Conservation (phyloP, 805 yeast species). For the Ogataea paraovalis region DNA sequence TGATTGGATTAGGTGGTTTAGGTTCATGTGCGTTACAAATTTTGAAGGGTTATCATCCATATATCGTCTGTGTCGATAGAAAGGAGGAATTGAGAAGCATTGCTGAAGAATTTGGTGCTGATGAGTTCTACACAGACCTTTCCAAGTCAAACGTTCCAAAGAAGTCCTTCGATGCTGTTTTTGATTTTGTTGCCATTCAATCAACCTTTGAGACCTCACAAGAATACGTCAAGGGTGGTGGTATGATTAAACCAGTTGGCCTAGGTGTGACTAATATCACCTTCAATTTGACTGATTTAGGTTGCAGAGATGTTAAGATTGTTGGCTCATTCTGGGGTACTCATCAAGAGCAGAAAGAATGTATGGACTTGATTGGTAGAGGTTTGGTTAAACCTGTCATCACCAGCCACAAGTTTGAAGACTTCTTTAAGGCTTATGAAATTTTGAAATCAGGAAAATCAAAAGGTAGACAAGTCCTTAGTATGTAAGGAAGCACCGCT, state of each 20-base stretch:
- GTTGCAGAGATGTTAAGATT: slow-evolving; percentile 38
- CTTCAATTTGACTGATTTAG: slow-evolving; percentile 34
- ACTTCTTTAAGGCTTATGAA: slow-evolving; percentile 34
- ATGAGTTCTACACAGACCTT: slow-evolving; percentile 35
- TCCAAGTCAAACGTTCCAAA: slow-evolving; percentile 24
- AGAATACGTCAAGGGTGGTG: slow-evolving; percentile 33
- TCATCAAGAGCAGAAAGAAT: slow-evolving; percentile 39
- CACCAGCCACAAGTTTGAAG: slow-evolving; percentile 28
- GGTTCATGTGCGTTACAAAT: slow-evolving; percentile 33
- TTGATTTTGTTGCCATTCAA: slow-evolving; percentile 22
- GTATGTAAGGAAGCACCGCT: background rate
- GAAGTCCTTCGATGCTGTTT: slow-evolving; percentile 36
- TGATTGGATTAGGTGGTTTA: slow-evolving; percentile 33
- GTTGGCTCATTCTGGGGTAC: slow-evolving; percentile 43
- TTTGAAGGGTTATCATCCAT: slow-evolving; percentile 19
- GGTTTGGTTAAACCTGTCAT: slow-evolving; percentile 39
- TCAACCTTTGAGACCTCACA: slow-evolving; percentile 24
- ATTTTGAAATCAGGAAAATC: slow-evolving; percentile 36
- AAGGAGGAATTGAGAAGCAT: slow-evolving; percentile 26
- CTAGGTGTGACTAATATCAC: slow-evolving; percentile 34
- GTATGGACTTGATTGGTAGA: slow-evolving; percentile 37
- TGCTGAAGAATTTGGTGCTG: slow-evolving; percentile 38
- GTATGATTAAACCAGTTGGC: slow-evolving; percentile 41
- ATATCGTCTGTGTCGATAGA: slow-evolving; percentile 18
- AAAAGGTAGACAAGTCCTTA: slow-evolving; percentile 37